Conservation (phyloP, 495 filamentous ascomycete genomes). For the Tuber indicum region DNA sequence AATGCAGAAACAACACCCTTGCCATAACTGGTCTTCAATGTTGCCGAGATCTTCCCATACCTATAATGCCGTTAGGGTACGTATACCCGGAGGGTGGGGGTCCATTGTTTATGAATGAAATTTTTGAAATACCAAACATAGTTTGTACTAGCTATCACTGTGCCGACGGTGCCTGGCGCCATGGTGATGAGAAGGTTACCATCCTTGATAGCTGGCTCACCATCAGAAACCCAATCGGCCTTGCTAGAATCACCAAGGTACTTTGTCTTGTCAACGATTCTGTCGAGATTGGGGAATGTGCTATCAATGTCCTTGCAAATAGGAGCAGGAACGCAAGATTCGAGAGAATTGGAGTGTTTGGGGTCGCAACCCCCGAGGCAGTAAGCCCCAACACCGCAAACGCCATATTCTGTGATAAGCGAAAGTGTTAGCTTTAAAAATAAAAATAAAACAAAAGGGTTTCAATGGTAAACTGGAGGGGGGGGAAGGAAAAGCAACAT, state of each 20-base stretch:
- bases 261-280: constrained; percentile 60
- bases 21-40: constrained; percentile 77
- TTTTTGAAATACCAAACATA: constrained; percentile 70
- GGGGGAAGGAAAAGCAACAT: constrained; percentile 46
- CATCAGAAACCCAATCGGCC: constrained; percentile 83
- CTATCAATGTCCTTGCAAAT: constrained; percentile 69
- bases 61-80: too few relatives aligned
- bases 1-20: constrained; percentile 90
- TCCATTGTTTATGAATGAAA: too few relatives aligned
- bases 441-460: neutral
- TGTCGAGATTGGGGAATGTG: constrained; percentile 62
- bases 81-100: too few relatives aligned
- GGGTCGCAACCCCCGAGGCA: constrained; percentile 95
- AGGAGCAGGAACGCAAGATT: constrained; percentile 81
- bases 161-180: constrained; percentile 70
- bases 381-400: constrained; percentile 85
- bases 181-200: constrained; percentile 75
- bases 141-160: constrained; percentile 76
- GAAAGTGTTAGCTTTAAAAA: constrained; percentile 26
- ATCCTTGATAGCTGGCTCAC: constrained; percentile 58
- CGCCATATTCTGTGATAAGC: constrained; percentile 66
- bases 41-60: constrained; percentile 78
- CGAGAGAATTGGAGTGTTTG: constrained; percentile 66
- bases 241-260: constrained; percentile 77
- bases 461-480: neutral